phyloP scores from a whole-genome alignment of 2,329 filamentous ascomycete genomes.

The Aspergillus sp. region DNA sequence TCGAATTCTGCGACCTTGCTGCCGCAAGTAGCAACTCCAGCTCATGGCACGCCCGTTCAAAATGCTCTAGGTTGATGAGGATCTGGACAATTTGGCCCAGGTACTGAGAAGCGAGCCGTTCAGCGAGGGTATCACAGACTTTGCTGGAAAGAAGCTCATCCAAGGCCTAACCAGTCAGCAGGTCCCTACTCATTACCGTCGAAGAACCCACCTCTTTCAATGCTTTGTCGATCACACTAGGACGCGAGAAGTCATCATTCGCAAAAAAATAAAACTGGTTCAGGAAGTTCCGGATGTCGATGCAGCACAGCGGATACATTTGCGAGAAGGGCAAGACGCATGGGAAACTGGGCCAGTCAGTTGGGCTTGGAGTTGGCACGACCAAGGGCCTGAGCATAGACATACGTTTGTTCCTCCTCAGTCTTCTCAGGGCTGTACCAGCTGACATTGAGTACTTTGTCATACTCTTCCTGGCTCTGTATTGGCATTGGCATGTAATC shows the following conservation, averaged over 20 bases:
- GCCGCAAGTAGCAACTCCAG: constrained; percentile 78
- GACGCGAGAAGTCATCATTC: constrained; percentile 89
- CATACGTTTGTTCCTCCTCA: constrained; percentile 63
- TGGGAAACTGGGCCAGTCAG: constrained; percentile 56
- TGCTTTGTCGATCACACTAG: constrained; percentile 81
- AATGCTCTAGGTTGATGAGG: constrained; percentile 93
- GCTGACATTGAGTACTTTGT: constrained; percentile 89
- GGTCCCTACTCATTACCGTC: neutral
- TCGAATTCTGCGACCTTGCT: constrained; percentile 68
- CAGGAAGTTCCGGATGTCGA: constrained; percentile 93
- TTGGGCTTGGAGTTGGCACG: constrained; percentile 4
- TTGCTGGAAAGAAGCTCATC: constrained; percentile 89
- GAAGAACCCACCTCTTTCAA: constrained; percentile 58
- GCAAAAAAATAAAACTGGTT: constrained; percentile 98
- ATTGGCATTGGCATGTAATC: constrained; percentile 99
- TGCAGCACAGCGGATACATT: constrained; percentile 98
- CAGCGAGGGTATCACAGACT: constrained; percentile 82
- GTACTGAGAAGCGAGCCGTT: constrained; percentile 83
- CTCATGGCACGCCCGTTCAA: constrained; percentile 85
- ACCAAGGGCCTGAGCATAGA: constrained; percentile 8
- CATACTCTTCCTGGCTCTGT: constrained; percentile 79
- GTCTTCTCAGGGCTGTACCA: constrained; percentile 86
- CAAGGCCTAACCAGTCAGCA: constrained; percentile 52
- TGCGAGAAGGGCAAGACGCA: constrained; percentile 96
- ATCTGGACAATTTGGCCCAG: constrained; percentile 97